Conservation (phyloP, 495 filamentous ascomycete genomes). For the Bacidia rubella region DNA sequence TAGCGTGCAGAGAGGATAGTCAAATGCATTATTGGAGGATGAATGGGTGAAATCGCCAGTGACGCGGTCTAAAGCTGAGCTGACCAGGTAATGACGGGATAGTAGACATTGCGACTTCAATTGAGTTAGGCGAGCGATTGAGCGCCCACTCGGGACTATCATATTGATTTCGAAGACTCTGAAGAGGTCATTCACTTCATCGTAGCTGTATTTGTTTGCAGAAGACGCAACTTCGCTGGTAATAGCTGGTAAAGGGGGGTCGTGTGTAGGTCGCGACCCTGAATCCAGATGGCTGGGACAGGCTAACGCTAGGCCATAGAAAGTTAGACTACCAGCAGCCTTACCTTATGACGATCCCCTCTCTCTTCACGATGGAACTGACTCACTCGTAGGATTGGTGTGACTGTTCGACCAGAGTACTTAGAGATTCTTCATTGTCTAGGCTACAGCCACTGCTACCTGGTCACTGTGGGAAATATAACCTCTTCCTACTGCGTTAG, state of each 20-base stretch:
- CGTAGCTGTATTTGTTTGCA: too few relatives aligned
- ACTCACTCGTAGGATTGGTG: too few relatives aligned
- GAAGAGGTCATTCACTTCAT: background rate
- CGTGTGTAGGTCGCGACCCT: constrained; percentile 2
- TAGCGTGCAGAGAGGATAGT: background rate
- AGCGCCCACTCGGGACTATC: constrained; percentile 8
- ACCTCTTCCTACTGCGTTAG: background rate
- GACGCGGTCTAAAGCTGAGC: constrained; percentile 14
- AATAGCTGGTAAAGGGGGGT: constrained; percentile 6
- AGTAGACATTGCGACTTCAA: constrained; percentile 7
- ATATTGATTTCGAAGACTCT: background rate
- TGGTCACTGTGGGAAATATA: too few relatives aligned
- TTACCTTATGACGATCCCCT: too few relatives aligned
- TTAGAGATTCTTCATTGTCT: too few relatives aligned
- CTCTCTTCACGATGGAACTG: too few relatives aligned
- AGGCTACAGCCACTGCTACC: too few relatives aligned
- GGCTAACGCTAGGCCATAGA: constrained; percentile 1
- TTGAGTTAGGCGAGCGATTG: constrained; percentile 7
- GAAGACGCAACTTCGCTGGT: too few relatives aligned
- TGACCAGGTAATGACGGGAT: constrained; percentile 4
- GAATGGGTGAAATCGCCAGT: background rate
- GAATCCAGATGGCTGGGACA: constrained; percentile 1
- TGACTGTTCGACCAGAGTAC: too few relatives aligned
- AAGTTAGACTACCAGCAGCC: background rate
- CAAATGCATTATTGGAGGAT: background rate